A percentile compares a stretch with the other conserved stretches of the same genome.
Evolutionary conservation across 768 basidiomycete species (phyloP).

Genomic region (Boletus barrowsii): DNA sequence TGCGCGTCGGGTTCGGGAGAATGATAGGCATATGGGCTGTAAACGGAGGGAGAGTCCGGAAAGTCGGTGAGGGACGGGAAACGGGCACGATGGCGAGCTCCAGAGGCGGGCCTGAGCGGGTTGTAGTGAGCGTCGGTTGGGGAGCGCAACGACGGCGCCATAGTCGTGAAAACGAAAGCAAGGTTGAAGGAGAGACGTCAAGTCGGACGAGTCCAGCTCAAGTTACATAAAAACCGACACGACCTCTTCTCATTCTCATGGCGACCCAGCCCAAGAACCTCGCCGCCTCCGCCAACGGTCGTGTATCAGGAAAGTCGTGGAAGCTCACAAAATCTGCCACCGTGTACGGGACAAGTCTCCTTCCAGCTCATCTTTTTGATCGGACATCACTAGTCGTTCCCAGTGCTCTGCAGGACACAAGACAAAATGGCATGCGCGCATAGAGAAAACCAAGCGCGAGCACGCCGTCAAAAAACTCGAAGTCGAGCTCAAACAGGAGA

Average conservation of each 20-base stretch:
- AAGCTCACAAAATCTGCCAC: conserved; percentile 49
- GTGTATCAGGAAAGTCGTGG: conserved; percentile 72
- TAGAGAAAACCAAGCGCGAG: conserved; percentile 63
- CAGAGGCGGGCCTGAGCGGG: not conserved
- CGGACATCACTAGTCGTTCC: conserved; percentile 49
- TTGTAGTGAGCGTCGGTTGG: conserved; percentile 27
- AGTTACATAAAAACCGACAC: conserved; percentile 26
- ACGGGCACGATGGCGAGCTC: conserved; percentile 33
- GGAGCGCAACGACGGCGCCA: conserved; percentile 42
- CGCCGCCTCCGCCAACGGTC: conserved; percentile 59
- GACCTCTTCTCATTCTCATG: conserved; percentile 20
- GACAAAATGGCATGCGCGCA: conserved; percentile 68
- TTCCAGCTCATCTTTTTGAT: conserved; percentile 2
- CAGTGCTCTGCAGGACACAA: conserved; percentile 64
- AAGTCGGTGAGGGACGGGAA: conserved; percentile 56
- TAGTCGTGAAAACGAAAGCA: conserved; percentile 18
- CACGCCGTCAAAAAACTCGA: conserved; percentile 73
- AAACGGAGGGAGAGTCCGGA: conserved; percentile 68
- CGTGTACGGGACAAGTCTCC: conserved; percentile 36
- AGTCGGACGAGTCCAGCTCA: not conserved
- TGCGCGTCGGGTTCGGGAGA: conserved; percentile 44
- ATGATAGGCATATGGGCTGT: conserved; percentile 53
- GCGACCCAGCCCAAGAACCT: conserved; percentile 28
- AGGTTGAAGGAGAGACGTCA: not conserved
- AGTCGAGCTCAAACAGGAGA: conserved; percentile 73